Percentiles rank a stretch among this genome's conserved stretches.
Conservation (phyloP, 2,329 filamentous ascomycete species). For the Periglandula ipomoeae region DNA sequence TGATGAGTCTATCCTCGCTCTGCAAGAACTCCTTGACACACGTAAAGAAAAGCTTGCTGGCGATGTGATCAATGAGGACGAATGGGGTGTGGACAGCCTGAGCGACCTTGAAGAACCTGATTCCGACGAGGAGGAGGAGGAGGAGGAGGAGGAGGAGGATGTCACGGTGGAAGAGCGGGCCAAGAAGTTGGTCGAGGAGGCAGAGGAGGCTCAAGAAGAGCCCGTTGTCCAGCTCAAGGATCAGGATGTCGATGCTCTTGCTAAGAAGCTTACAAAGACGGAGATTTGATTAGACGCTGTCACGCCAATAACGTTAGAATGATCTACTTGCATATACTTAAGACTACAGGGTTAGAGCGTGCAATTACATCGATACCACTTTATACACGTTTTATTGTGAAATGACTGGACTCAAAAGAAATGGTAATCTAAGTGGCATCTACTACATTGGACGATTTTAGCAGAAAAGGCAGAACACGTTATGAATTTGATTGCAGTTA, state of each 20-base stretch:
- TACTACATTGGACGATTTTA: no score
- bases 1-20: constrained; percentile 57
- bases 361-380: constrained; percentile 23
- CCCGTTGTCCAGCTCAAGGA: constrained; percentile 63
- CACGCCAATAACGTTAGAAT: background rate
- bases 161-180: constrained; percentile 52
- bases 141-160: constrained; percentile 58
- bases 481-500: no score
- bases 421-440: no score
- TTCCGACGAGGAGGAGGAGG: constrained; percentile 59
- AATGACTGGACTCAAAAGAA: background rate
- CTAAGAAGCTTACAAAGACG: constrained; percentile 67
- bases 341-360: constrained; percentile 12
- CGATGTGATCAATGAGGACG: constrained; percentile 61
- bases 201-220: constrained; percentile 63
- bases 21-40: constrained; percentile 64
- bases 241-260: constrained; percentile 72
- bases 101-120: constrained; percentile 76
- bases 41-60: constrained; percentile 68
- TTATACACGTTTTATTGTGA: background rate
- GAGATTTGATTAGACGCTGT: constrained; percentile 29
- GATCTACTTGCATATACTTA: constrained; percentile 5
- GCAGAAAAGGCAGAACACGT: background rate
- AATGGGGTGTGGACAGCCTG: constrained; percentile 78
- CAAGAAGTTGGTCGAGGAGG: constrained; percentile 61